Conservation (phyloP, 306 rosid genomes). For the Echinosophora koreensis region DNA sequence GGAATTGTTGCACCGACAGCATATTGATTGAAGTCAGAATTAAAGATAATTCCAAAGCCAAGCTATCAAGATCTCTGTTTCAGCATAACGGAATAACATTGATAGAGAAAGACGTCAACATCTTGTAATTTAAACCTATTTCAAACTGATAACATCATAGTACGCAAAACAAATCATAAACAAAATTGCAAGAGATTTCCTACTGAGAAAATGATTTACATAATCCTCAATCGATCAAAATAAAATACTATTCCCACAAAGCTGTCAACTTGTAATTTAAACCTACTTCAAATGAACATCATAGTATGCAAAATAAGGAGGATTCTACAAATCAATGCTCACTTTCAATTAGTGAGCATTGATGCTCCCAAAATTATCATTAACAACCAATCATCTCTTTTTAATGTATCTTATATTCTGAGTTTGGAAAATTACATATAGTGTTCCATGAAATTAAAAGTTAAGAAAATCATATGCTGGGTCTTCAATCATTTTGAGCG, state of each 20-base stretch:
- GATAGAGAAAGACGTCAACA: conserved; percentile 8
- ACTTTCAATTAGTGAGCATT: no score
- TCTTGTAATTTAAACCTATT: conserved; percentile 3
- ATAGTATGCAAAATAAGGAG: no score
- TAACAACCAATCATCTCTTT: no score
- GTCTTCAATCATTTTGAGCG: no score
- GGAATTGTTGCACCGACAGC: conserved; percentile 15
- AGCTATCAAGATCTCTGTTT: conserved; percentile 31
- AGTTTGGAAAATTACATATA: no score
- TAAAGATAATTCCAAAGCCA: conserved; percentile 32
- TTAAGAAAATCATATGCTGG: no score
- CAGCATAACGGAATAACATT: conserved; percentile 4
- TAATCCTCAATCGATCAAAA: conserved; percentile 4
- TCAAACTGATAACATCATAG: conserved; percentile 30
- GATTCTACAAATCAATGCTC: no score
- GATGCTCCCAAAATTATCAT: no score
- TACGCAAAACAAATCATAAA: conserved; percentile 18
- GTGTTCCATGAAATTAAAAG: no score
- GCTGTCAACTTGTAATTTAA: no score
- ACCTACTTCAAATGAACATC: no score
- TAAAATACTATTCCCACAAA: background rate
- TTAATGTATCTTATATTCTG: no score
- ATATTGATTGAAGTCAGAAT: background rate
- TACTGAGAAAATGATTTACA: conserved; percentile 5
- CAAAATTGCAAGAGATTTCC: background rate